These are phyloP conservation scores for Penicillium ucsense DNA, from an alignment of 495 filamentous ascomycete species.

Conservation along the genomic window DNA sequence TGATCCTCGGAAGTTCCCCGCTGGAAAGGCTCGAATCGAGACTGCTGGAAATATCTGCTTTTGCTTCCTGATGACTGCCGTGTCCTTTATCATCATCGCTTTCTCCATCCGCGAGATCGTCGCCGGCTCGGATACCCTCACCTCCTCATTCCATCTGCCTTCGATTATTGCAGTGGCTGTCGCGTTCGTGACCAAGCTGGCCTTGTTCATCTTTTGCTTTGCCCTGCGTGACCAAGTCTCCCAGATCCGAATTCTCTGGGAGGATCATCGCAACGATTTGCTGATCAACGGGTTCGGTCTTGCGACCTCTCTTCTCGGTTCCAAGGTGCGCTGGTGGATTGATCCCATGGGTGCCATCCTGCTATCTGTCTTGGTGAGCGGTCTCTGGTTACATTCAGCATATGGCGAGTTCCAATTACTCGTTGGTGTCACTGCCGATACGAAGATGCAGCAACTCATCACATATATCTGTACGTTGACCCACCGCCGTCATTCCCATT, in stretches of 20 bases:
- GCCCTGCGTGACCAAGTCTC: constrained; percentile 77
- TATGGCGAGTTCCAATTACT: constrained; percentile 85
- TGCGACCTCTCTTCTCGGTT: constrained; percentile 75
- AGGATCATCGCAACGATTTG: constrained; percentile 85
- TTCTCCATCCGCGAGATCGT: constrained; percentile 66
- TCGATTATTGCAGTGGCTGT: constrained; percentile 81
- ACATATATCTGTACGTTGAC: constrained; percentile 72
- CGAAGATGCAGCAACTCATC: constrained; percentile 82
- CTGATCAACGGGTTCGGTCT: constrained; percentile 87
- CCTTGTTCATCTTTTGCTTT: constrained; percentile 87
- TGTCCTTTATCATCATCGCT: constrained; percentile 84
- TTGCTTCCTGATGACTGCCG: constrained; percentile 91
- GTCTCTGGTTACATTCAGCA: constrained; percentile 74
- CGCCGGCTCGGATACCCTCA: constrained; percentile 26
- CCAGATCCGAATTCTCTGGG: constrained; percentile 89
- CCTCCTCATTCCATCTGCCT: constrained; percentile 64
- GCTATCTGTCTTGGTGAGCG: constrained; percentile 64
- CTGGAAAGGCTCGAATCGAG: constrained; percentile 89
- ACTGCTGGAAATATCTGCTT: constrained; percentile 95
- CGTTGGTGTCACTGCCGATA: constrained; percentile 77
- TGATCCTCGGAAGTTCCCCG: constrained; percentile 82
- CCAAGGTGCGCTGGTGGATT: constrained; percentile 87
- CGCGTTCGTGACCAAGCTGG: constrained; percentile 76
- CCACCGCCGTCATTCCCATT: too few relatives aligned
- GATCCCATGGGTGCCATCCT: constrained; percentile 88